Percentiles rank a stretch among this genome's conserved stretches.
Conservation (phyloP, 2,329 filamentous ascomycete genomes). For the Xylaria sp. region DNA sequence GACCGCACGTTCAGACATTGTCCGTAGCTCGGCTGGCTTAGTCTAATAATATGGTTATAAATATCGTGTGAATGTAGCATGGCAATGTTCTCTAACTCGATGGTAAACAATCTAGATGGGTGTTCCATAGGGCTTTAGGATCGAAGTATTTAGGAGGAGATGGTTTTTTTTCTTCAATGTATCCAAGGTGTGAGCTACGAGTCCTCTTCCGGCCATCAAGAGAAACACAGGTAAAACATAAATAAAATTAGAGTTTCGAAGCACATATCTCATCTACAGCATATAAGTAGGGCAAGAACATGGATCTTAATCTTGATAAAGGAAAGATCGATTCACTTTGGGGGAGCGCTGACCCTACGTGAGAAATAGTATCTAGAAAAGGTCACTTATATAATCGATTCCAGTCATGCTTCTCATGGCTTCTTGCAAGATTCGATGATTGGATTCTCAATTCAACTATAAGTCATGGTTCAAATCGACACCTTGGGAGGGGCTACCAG, state of each 20-base stretch:
- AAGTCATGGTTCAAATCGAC: too few species aligned
- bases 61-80: neutral
- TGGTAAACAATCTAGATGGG: conserved; percentile 12
- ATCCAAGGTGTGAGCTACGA: neutral
- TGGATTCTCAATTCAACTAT: too few species aligned
- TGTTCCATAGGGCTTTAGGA: conserved; percentile 2
- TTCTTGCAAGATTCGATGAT: too few species aligned
- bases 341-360: neutral
- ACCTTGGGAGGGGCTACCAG: too few species aligned
- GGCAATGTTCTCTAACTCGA: neutral
- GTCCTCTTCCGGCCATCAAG: neutral
- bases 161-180: neutral
- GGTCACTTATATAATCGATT: neutral
- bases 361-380: neutral
- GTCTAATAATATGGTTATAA: neutral
- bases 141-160: neutral
- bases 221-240: neutral
- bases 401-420: neutral
- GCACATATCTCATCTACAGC: neutral
- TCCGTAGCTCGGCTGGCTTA: conserved; percentile 7
- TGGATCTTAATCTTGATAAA: neutral
- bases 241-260: neutral
- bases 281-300: neutral
- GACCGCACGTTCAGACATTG: conserved; percentile 47
- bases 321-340: conserved; percentile 14